Conservation (phyloP, 1,284 basidiomycete genomes). For the Moesziomyces sp. region DNA sequence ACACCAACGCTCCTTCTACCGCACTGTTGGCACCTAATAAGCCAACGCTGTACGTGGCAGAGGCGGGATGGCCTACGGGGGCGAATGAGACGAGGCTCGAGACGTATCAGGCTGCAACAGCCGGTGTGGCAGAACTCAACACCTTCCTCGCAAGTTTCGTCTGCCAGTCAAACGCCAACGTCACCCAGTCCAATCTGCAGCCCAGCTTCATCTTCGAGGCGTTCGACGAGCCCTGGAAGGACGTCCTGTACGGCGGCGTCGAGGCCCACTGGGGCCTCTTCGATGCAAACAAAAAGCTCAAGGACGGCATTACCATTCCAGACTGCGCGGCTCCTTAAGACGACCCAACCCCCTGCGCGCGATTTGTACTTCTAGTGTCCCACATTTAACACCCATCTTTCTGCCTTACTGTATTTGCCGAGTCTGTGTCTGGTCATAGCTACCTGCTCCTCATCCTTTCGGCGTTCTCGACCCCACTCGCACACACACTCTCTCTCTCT, state of each 20-base stretch:
- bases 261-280: constrained; percentile 72
- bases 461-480: too few species aligned
- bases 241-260: constrained; percentile 81
- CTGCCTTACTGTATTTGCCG: too few species aligned
- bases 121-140: constrained; percentile 51
- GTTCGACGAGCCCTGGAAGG: constrained; percentile 88
- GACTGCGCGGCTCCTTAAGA: constrained; percentile 66
- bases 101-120: constrained; percentile 42
- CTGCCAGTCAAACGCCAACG: constrained; percentile 83
- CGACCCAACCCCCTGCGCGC: not conserved
- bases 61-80: constrained; percentile 92
- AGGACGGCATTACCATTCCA: constrained; percentile 69
- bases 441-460: too few species aligned
- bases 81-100: constrained; percentile 42
- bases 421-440: too few species aligned
- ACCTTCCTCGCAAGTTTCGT: constrained; percentile 84
- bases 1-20: constrained; percentile 71
- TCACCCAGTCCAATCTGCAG: constrained; percentile 74
- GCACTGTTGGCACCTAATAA: constrained; percentile 72
- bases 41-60: constrained; percentile 80
- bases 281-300: constrained; percentile 43
- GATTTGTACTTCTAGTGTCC: not conserved
- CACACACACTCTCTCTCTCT: too few species aligned
- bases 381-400: not conserved
- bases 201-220: constrained; percentile 71